phyloP scores from a whole-genome alignment of 495 filamentous ascomycete genomes.

The Niebla homalea region DNA sequence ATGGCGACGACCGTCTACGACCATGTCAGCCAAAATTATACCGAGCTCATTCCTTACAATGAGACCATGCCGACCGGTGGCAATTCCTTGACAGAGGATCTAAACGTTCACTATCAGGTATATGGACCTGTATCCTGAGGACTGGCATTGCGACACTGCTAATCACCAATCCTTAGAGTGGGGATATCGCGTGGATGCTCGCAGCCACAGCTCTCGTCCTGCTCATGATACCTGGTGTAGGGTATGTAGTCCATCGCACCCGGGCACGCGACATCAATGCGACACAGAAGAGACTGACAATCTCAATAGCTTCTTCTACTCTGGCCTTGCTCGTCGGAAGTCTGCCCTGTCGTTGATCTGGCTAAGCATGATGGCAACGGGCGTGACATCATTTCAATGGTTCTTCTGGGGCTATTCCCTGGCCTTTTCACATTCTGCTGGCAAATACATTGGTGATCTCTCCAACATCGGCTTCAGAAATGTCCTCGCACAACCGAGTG shows the following conservation, averaged over 20 bases:
- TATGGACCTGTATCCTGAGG: constrained; percentile 12
- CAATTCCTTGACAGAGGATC: constrained; percentile 56
- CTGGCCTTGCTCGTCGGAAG: constrained; percentile 90
- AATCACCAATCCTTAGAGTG: constrained; percentile 38
- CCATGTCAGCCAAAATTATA: constrained; percentile 29
- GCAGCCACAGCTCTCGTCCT: constrained; percentile 78
- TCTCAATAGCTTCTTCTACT: constrained; percentile 80
- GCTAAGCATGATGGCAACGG: constrained; percentile 92
- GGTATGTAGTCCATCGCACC: constrained; percentile 28
- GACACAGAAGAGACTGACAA: background rate
- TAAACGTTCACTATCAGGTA: constrained; percentile 78
- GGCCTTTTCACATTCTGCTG: constrained; percentile 76
- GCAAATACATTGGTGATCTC: constrained; percentile 72
- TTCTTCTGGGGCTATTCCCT: constrained; percentile 99
- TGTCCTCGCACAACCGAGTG: constrained; percentile 68
- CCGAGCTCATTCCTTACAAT: constrained; percentile 45
- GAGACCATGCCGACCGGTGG: constrained; percentile 53
- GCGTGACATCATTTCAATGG: constrained; percentile 89
- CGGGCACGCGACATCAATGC: background rate
- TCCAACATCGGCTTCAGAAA: constrained; percentile 75
- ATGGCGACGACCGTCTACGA: too few relatives aligned
- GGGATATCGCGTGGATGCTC: constrained; percentile 89
- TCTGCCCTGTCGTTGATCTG: constrained; percentile 89
- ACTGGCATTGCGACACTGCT: background rate
- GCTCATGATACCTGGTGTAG: constrained; percentile 97